Evolutionary conservation across 192 early-diverging fungal species (phyloP).

Genomic region (Fimicolochytrium jonesii): DNA sequence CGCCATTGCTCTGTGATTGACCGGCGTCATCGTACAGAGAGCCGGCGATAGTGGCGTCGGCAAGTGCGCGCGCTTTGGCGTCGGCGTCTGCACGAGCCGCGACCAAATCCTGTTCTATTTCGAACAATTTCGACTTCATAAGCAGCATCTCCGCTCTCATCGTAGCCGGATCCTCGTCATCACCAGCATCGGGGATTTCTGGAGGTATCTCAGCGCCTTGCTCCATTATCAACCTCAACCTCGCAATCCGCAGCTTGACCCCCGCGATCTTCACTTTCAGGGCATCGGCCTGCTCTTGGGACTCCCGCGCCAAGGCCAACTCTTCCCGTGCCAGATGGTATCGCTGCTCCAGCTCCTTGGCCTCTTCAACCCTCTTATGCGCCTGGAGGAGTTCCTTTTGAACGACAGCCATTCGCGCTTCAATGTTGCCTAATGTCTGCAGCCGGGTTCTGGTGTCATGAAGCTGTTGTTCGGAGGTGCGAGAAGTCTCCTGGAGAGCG

Average conservation of each 20-base stretch:
- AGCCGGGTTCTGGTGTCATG: constrained; percentile 1
- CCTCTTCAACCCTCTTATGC: constrained; percentile 19
- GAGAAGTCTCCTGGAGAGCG: not conserved
- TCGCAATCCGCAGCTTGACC: constrained; percentile 15
- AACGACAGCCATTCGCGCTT: constrained; percentile 11
- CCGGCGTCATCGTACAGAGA: not conserved
- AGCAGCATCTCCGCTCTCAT: constrained; percentile 10
- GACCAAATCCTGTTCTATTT: constrained; percentile 13
- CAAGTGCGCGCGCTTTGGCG: constrained; percentile 3
- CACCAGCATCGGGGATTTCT: not conserved
- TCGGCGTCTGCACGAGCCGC: not conserved
- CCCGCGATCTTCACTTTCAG: constrained; percentile 9
- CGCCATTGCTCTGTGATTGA: not conserved
- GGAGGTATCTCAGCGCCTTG: constrained; percentile 9
- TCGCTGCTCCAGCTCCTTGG: constrained; percentile 10
- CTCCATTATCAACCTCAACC: constrained; percentile 25
- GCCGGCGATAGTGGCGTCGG: constrained; percentile 15
- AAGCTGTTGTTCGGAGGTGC: not conserved
- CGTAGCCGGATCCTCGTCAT: constrained; percentile 7
- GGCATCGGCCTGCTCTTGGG: constrained; percentile 4
- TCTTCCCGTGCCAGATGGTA: constrained; percentile 7
- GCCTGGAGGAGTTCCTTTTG: constrained; percentile 22
- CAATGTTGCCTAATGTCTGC: constrained; percentile 7
- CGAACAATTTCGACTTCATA: not conserved
- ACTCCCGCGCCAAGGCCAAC: constrained; percentile 16